Conservation (phyloP, 495 filamentous ascomycete species). For the Talaromyces thailandensis region DNA sequence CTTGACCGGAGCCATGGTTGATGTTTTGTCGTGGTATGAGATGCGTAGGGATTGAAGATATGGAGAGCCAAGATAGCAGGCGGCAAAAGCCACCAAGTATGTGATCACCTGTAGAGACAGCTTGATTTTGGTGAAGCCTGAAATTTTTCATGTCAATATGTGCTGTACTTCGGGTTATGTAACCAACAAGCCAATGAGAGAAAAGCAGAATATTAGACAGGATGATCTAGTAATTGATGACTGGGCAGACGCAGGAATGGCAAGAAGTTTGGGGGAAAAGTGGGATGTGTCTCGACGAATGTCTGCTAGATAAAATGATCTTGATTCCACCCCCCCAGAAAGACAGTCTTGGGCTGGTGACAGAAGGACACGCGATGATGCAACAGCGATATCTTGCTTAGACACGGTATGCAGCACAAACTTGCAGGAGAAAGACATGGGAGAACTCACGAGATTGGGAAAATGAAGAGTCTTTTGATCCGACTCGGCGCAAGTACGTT, state of each 20-base stretch:
- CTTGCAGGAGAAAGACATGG: neutral
- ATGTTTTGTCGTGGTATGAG: neutral
- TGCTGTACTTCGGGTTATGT: neutral
- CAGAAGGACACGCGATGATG: neutral
- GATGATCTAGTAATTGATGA: neutral
- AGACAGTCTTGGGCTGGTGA: neutral
- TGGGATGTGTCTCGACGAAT: neutral
- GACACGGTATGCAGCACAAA: neutral
- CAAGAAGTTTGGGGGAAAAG: neutral
- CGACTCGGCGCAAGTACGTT: neutral
- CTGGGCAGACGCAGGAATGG: neutral
- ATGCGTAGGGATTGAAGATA: neutral
- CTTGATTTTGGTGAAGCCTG: neutral
- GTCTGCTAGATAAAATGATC: neutral
- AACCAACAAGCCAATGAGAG: neutral
- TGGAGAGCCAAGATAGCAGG: neutral
- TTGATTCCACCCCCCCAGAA: neutral
- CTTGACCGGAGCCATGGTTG: constrained; percentile 25
- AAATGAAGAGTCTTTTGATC: neutral
- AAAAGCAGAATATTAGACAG: constrained; percentile 7
- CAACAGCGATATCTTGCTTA: neutral
- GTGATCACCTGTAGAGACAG: neutral
- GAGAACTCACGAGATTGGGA: neutral
- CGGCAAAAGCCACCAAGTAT: neutral
- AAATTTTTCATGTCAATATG: neutral